Conservation (phyloP, 2,329 filamentous ascomycete species). For the Alternaria sp. region DNA sequence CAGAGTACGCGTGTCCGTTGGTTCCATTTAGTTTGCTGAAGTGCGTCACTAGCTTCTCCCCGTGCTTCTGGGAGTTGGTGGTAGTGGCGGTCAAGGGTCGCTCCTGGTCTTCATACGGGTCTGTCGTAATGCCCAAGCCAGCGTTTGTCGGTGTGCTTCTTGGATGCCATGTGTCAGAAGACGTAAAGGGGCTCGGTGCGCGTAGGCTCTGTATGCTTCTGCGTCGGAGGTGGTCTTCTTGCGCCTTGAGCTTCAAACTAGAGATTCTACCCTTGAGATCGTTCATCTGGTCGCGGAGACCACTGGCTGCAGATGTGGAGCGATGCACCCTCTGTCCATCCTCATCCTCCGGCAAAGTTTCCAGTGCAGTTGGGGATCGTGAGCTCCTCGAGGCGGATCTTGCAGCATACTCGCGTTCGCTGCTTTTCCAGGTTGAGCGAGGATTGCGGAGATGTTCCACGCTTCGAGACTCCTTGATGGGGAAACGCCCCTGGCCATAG, state of each 20-base stretch:
- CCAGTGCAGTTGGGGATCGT: constrained; percentile 45
- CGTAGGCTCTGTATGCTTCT: constrained; percentile 78
- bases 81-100: constrained; percentile 17
- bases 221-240: constrained; percentile 78
- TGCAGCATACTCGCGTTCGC: constrained; percentile 37
- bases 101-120: constrained; percentile 24
- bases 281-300: constrained; percentile 83
- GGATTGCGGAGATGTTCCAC: constrained; percentile 49
- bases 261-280: constrained; percentile 87
- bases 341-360: constrained; percentile 52
- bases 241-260: constrained; percentile 75
- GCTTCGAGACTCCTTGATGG: constrained; percentile 49
- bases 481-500: constrained; percentile 44
- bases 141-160: constrained; percentile 37
- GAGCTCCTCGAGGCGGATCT: constrained; percentile 50
- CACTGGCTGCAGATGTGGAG: constrained; percentile 73
- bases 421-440: constrained; percentile 29
- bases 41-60: constrained; percentile 20
- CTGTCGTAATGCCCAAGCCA: constrained; percentile 39
- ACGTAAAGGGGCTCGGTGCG: constrained; percentile 79
- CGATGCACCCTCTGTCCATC: constrained; percentile 58
- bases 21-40: background rate
- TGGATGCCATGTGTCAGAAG: constrained; percentile 67
- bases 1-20: constrained; percentile 5
- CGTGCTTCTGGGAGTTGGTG: constrained; percentile 24